phyloP scores from a whole-genome alignment of 305 asterid species.

The Solanum aculeatissimum region DNA sequence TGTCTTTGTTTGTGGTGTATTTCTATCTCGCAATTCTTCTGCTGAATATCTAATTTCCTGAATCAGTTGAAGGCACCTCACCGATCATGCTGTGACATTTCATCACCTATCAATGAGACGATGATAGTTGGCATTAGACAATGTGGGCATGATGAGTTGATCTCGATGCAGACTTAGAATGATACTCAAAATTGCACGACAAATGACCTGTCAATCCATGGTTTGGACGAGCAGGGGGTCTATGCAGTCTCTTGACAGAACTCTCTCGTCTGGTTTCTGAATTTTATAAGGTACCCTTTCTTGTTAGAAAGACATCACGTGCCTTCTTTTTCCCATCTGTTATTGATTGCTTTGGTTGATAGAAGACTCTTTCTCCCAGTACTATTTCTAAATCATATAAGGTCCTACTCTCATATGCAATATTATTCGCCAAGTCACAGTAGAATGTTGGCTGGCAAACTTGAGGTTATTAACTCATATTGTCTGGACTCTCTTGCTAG shows the following conservation, averaged over 20 bases:
- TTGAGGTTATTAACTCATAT: background rate
- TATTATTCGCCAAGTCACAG: background rate
- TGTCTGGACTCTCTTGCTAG: background rate
- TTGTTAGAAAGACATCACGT: background rate
- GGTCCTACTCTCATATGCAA: background rate
- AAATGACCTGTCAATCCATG: background rate
- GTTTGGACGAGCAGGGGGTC: background rate
- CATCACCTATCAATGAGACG: constrained; percentile 22
- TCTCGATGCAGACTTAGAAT: constrained; percentile 32
- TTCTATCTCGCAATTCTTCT: background rate
- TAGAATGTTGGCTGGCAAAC: background rate
- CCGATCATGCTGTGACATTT: constrained; percentile 71
- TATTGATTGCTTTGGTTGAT: background rate
- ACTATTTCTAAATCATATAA: background rate
- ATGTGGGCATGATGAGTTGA: constrained; percentile 49
- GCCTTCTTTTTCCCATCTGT: background rate
- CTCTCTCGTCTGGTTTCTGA: background rate
- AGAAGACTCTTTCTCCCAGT: background rate
- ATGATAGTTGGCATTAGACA: constrained; percentile 44
- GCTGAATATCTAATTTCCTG: constrained; percentile 5
- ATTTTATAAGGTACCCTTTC: background rate
- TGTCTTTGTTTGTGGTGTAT: background rate
- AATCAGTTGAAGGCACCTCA: constrained; percentile 51
- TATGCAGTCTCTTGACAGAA: background rate
- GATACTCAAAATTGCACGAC: background rate